Base-by-base conservation (phyloP, 805 yeast species). In the Candida vartiovaarae region DNA sequence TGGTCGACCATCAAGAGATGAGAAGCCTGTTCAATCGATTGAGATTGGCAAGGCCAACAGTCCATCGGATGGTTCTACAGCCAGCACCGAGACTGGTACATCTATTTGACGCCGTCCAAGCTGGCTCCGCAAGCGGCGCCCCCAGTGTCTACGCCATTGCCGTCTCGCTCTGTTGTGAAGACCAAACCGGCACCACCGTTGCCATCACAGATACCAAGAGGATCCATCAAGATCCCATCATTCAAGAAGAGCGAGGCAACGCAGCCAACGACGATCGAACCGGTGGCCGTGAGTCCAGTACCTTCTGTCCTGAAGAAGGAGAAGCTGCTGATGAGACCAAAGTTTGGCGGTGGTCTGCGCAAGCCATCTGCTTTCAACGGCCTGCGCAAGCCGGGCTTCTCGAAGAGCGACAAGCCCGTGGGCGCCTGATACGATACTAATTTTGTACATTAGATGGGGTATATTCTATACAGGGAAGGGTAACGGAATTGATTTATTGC, bases 301-400 rank as follows among this genome's bases (percentile, higher is more conserved):
- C 26, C 38, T 8, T 33, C 42, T 8, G 26, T 46, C 3, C 27
- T 43, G 25, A 41, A 46, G 43, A 41, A 43, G 36, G 49, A 51
- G 31, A 27, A 35, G 15, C 36, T 44, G 30, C 34, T 52, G 23
- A 49, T 41, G 36, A 54, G 60, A 41, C 61, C 60, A 3, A 57
- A 57, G 40, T 57, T 57, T 30, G 44, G 44, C 6, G 50, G 50
- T 23, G 56, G 55, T 4, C 38, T 50, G 2, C 56, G 55, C 36
- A 57, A 56, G 41, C 54, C 57, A 15, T 44, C 50, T 10, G 46
- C 56, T 5, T 56, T 57, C 42, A 39, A 38, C 11, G 59, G 59
- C 2, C 43, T 58, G 6, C 50, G 59, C 32, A 57, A 57, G 42
- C 62, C 62, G 2, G 56, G 60, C 2, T 58, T 57, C 44, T 45